phyloP scores from a whole-genome alignment of 352 stramenopile genomes.

The Phytopythium ostracodes region DNA sequence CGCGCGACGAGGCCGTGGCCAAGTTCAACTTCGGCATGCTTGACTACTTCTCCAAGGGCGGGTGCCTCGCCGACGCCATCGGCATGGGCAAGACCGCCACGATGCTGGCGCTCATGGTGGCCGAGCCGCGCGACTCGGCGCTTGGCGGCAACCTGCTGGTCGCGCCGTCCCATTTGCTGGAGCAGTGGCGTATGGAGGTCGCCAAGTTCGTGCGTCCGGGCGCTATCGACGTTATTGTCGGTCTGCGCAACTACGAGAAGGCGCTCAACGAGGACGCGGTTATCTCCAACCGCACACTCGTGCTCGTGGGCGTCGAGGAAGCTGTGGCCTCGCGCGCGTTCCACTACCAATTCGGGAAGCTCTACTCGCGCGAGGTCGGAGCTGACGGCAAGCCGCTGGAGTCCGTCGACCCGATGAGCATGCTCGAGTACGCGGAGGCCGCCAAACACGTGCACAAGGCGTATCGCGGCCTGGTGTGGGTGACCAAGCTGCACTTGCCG shows the following conservation, averaged over 20 bases:
- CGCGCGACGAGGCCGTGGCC: slow-evolving; percentile 49
- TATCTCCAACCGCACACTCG: slow-evolving; percentile 77
- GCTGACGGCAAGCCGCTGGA: slow-evolving; percentile 28
- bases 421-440: slow-evolving; percentile 64
- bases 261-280: slow-evolving; percentile 14
- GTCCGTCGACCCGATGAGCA: slow-evolving; percentile 31
- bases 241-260: slow-evolving; percentile 49
- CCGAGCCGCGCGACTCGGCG: slow-evolving; percentile 47
- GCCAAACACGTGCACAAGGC: slow-evolving; percentile 81
- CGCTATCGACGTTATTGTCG: slow-evolving; percentile 73
- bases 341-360: slow-evolving; percentile 56
- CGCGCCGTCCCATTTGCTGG: slow-evolving; percentile 74
- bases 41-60: slow-evolving; percentile 69
- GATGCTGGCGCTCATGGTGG: slow-evolving; percentile 69
- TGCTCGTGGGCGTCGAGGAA: slow-evolving; percentile 77
- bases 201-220: slow-evolving; percentile 64
- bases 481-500: slow-evolving; percentile 56
- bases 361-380: slow-evolving; percentile 46
- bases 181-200: slow-evolving; percentile 78
- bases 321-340: slow-evolving; percentile 53
- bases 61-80: slow-evolving; percentile 72
- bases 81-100: slow-evolving; percentile 85
- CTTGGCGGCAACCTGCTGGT: slow-evolving; percentile 62
- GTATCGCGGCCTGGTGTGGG: slow-evolving; percentile 72
- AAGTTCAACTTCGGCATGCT: slow-evolving; percentile 75